These are phyloP conservation scores for Rhodotorula kratochvilovae DNA, from an alignment of 768 basidiomycete species.

Conservation along the genomic window DNA sequence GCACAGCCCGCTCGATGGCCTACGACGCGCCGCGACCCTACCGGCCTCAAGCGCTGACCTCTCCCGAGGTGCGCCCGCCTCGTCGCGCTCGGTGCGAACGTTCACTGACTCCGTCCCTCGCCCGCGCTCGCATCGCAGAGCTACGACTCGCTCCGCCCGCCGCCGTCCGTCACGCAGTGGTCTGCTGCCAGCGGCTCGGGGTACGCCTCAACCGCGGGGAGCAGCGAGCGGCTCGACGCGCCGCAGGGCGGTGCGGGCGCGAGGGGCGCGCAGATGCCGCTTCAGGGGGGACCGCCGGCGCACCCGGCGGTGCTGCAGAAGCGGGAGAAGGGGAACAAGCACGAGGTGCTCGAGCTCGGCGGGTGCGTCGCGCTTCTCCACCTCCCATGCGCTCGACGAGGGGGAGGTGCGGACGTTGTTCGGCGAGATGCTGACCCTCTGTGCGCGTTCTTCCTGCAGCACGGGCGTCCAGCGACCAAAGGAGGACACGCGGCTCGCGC, in stretches of 20 bases:
- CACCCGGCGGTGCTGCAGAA: not conserved
- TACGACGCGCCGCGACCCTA: not conserved
- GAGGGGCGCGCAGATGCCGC: not conserved
- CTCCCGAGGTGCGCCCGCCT: not conserved
- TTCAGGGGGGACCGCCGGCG: no score
- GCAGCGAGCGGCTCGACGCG: not conserved
- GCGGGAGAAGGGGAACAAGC: not conserved
- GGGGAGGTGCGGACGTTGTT: no score
- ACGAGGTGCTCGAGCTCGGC: not conserved
- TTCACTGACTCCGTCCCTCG: no score
- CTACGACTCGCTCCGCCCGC: slow-evolving; percentile 8
- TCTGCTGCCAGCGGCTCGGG: not conserved
- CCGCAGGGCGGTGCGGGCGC: not conserved
- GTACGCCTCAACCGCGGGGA: not conserved
- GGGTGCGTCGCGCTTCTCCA: not conserved
- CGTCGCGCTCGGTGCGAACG: no score
- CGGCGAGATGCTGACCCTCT: not conserved
- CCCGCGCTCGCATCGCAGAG: not conserved
- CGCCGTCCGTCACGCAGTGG: not conserved
- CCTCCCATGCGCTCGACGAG: no score
- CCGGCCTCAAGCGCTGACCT: not conserved
- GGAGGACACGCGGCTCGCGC: not conserved
- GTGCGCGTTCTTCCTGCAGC: not conserved
- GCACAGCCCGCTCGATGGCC: not conserved
- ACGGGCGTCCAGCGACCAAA: not conserved